These are phyloP conservation scores for Adenanthera pavonina DNA, from an alignment of 306 rosid species.

Conservation along the genomic window DNA sequence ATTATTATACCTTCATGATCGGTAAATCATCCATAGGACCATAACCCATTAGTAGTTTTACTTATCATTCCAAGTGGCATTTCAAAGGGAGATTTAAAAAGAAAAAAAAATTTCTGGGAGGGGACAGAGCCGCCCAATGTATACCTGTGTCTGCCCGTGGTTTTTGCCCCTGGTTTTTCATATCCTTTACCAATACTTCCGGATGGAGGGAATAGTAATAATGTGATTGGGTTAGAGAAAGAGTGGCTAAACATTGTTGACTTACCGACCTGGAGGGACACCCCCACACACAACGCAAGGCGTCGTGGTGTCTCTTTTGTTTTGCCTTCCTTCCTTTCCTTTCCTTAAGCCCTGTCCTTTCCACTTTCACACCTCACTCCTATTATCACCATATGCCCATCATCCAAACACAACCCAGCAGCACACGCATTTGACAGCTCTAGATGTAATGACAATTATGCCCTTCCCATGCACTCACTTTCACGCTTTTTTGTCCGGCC, in stretches of 20 bases:
- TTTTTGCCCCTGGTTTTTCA: too few species aligned
- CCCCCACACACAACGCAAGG: background rate
- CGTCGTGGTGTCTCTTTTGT: background rate
- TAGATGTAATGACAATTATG: background rate
- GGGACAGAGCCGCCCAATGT: too few species aligned
- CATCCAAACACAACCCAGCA: too few species aligned
- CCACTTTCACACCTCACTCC: background rate
- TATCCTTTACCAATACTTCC: too few species aligned
- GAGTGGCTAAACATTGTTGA: slow-evolving; percentile 63
- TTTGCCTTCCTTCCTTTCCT: background rate
- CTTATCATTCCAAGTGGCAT: slow-evolving; percentile 84
- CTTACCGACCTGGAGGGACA: slow-evolving; percentile 52
- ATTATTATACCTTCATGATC: slow-evolving; percentile 79
- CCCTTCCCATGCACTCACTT: background rate
- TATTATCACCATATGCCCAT: slow-evolving; percentile 37
- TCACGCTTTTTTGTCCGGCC: background rate
- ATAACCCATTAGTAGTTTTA: slow-evolving; percentile 62
- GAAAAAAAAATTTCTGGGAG: too few species aligned
- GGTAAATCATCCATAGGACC: slow-evolving; percentile 97
- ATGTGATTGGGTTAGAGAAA: slow-evolving; percentile 58
- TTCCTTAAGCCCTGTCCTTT: background rate
- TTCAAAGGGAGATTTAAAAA: slow-evolving; percentile 73
- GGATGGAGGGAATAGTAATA: slow-evolving; percentile 45
- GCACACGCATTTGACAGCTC: too few species aligned
- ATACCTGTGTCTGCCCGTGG: too few species aligned